Conservation (phyloP, 148 eudicot species). For the Agrostemma githago region DNA sequence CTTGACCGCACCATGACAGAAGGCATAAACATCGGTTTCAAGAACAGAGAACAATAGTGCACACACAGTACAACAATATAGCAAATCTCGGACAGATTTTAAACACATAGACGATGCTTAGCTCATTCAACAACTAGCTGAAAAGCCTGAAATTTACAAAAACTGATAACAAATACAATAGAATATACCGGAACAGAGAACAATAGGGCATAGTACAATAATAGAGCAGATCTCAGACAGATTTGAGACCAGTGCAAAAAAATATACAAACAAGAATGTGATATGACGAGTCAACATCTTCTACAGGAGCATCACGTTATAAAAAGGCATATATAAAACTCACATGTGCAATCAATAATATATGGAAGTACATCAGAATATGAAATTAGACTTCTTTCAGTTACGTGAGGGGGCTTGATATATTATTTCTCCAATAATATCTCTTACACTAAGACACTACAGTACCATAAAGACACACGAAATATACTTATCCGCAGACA, state of each 20-base stretch:
- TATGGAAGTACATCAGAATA: conserved; percentile 9
- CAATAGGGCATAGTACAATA: too few species aligned
- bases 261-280: background rate
- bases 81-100: background rate
- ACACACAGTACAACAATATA: background rate
- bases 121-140: background rate
- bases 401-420: background rate
- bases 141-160: background rate
- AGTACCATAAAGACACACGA: background rate
- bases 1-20: conserved; percentile 1
- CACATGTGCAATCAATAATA: background rate
- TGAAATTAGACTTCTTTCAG: background rate
- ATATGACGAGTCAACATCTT: background rate
- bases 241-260: background rate
- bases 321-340: background rate
- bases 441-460: background rate
- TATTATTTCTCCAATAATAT: background rate
- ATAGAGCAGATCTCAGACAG: background rate
- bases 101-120: background rate
- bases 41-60: background rate
- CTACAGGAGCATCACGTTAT: background rate
- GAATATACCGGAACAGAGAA: too few species aligned
- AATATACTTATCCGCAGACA: background rate
- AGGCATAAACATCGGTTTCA: background rate
- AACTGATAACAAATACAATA: background rate